These are phyloP conservation scores for Albifimbria verrucaria DNA, from an alignment of 2,329 filamentous ascomycete genomes.

Conservation along the genomic window DNA sequence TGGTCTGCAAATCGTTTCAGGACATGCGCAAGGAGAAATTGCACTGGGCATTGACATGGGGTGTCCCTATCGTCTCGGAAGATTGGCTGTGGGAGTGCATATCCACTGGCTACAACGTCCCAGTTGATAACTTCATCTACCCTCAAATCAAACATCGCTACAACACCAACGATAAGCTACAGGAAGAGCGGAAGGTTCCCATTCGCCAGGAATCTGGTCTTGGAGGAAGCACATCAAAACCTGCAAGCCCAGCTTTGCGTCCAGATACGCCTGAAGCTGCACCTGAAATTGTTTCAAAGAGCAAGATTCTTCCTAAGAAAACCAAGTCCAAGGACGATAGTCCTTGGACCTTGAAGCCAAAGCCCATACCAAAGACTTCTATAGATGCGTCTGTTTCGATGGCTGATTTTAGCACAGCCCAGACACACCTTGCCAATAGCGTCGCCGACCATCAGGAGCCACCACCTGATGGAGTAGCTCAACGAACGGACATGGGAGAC, in stretches of 20 bases:
- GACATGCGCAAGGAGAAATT: conserved; percentile 71
- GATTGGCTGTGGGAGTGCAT: conserved; percentile 88
- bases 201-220: too few species aligned
- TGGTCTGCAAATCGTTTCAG: conserved; percentile 65
- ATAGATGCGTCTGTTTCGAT: neutral
- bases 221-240: too few species aligned
- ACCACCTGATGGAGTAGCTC: neutral
- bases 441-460: neutral
- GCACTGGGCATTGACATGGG: conserved; percentile 69
- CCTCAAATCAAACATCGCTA: conserved; percentile 38
- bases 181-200: too few species aligned
- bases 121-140: conserved; percentile 45
- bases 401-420: neutral
- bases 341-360: too few species aligned
- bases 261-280: too few species aligned
- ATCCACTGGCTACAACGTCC: conserved; percentile 46
- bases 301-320: too few species aligned
- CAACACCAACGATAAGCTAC: too few species aligned
- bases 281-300: too few species aligned
- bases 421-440: neutral
- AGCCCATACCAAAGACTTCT: neutral
- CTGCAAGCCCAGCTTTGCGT: too few species aligned
- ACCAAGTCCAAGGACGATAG: neutral
- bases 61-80: conserved; percentile 74
- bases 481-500: neutral